A percentile compares a stretch with the other conserved stretches of the same genome.
These are phyloP conservation scores for Aristolochia californica DNA, from an alignment of 164 flowering plant genomes.

Conservation along the genomic window DNA sequence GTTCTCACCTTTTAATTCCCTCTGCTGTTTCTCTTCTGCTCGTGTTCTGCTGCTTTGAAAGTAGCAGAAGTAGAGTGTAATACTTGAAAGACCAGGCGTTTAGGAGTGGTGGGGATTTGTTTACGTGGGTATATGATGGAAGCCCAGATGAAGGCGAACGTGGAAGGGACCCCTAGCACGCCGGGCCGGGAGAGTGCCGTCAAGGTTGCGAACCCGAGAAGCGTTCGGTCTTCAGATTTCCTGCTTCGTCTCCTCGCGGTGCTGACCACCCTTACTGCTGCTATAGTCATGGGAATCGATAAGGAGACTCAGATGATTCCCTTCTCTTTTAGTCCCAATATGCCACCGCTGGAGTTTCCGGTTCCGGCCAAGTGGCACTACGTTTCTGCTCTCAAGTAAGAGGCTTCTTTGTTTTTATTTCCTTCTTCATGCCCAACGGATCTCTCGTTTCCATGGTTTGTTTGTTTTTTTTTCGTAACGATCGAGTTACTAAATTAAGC, in stretches of 20 bases:
- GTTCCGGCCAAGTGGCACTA: conserved; percentile 33
- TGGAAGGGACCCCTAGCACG: neutral
- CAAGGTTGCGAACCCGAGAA: conserved; percentile 15
- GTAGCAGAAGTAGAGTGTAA: too few species aligned
- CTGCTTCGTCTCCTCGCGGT: conserved; percentile 16
- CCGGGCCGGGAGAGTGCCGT: conserved; percentile 2
- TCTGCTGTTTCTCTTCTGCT: too few species aligned
- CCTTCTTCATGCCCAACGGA: neutral
- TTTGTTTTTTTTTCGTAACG: too few species aligned
- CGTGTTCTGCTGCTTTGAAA: too few species aligned
- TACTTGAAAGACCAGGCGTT: too few species aligned
- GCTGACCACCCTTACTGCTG: conserved; percentile 14
- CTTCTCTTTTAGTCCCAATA: neutral
- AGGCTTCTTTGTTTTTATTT: neutral
- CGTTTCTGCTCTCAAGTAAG: conserved; percentile 31
- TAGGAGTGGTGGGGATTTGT: too few species aligned
- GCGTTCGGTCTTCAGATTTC: conserved; percentile 10
- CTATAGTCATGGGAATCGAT: conserved; percentile 12
- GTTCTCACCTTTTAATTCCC: too few species aligned
- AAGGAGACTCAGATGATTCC: conserved; percentile 21
- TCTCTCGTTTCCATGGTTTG: too few species aligned
- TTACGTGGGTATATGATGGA: neutral
- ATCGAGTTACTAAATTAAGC: too few species aligned
- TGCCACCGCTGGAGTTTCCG: conserved; percentile 19
- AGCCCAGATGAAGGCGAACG: neutral